Evolutionary conservation across 441 rosid genomes (phyloP).

Genomic region (Populus trichocarpa): DNA sequence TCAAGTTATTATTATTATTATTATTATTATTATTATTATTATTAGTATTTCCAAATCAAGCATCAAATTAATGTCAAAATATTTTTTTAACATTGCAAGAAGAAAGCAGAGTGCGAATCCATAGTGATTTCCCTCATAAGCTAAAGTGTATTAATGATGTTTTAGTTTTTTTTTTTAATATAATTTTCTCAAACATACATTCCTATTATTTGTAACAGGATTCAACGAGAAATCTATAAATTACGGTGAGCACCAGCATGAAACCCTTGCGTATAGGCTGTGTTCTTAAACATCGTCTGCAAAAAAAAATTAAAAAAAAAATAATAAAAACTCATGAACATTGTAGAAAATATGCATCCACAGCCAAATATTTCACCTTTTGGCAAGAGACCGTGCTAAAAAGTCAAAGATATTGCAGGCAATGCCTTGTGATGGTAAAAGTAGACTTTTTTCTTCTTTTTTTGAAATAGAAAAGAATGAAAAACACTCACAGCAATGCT

Average conservation of each 20-base stretch:
- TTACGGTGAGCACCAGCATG: constrained; percentile 26
- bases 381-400: neutral
- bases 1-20: too few species aligned
- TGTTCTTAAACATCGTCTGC: constrained; percentile 73
- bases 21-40: too few species aligned
- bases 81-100: too few species aligned
- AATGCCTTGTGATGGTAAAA: neutral
- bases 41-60: too few species aligned
- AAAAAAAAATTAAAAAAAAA: neutral
- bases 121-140: too few species aligned
- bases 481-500: constrained; percentile 54
- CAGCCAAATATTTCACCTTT: neutral
- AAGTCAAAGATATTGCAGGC: neutral
- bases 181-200: neutral
- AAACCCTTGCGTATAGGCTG: constrained; percentile 46
- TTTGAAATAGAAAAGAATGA: neutral
- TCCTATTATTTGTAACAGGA: neutral
- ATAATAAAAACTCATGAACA: neutral
- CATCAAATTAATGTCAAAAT: too few species aligned
- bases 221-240: neutral
- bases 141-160: too few species aligned
- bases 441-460: neutral
- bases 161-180: too few species aligned
- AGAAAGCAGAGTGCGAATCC: too few species aligned
- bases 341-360: neutral